phyloP scores from a whole-genome alignment of 495 filamentous ascomycete genomes.

The Xylaria acuta region DNA sequence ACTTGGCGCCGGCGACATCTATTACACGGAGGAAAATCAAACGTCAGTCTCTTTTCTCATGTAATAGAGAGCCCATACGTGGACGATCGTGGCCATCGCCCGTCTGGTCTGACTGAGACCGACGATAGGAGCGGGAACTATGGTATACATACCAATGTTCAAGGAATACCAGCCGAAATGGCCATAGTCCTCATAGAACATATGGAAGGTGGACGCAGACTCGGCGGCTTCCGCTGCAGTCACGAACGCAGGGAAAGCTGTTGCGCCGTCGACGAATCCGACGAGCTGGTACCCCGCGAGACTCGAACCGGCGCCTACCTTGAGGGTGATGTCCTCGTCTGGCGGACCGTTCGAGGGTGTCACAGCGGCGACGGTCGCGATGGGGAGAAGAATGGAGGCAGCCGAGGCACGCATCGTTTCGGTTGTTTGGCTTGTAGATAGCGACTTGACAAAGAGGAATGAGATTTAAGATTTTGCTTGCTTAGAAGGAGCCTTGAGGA shows the following conservation, averaged over 20 bases:
- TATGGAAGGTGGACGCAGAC: not conserved
- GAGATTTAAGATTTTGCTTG: not conserved
- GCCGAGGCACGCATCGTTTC: not conserved
- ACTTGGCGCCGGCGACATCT: not conserved
- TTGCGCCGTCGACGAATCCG: slow-evolving; percentile 17
- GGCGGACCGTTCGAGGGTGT: not conserved
- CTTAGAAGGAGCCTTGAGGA: not conserved
- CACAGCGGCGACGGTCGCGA: not conserved
- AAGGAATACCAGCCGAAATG: not conserved
- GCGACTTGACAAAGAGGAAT: not conserved
- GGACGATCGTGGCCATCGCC: not conserved
- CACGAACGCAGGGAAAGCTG: slow-evolving; percentile 2
- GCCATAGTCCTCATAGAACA: not conserved
- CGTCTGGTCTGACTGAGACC: not conserved
- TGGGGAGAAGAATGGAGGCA: not conserved
- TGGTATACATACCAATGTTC: not conserved
- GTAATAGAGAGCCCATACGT: no score
- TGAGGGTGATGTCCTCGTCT: not conserved
- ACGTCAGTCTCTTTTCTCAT: not conserved
- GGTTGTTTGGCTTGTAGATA: not conserved
- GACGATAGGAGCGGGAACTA: not conserved
- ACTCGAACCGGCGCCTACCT: slow-evolving; percentile 1
- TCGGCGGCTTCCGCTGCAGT: not conserved
- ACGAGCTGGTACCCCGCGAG: slow-evolving; percentile 26
- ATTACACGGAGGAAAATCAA: not conserved